Evolutionary conservation across 2,329 filamentous ascomycete genomes (phyloP), one percentile per base, ranked within the genome.

Genomic region (Blumeria graminis): DNA sequence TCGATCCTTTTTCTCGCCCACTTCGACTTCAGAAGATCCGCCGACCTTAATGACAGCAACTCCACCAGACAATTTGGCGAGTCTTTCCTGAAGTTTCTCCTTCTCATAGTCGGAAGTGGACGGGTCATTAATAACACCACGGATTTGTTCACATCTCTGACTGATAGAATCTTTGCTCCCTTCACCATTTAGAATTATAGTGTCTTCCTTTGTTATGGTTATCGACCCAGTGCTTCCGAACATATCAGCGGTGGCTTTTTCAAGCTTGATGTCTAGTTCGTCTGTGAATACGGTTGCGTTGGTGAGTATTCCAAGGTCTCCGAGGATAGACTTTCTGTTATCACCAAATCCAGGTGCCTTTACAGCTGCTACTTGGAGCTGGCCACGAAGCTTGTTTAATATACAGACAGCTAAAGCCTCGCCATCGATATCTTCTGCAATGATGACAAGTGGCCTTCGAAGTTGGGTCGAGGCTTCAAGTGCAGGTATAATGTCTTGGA

Each of bases 171-270:
- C 92, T 79, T 96, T 95, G 82, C 75, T 84, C 62, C 92, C 92
- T 67, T 94, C 88, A 57, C 92, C 92, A 72, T 98, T 98, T 61
- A 98, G 81, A 68, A 98, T 82, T 71, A 98, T 95, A 65, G 92
- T 98, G 73, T 98, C 92, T 75, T 98, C 92, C 80, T 98, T 98
- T 71, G 92, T 98, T 74, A 98, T 96, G 70, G 92, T 96, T 75
- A 98, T 95, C 67, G 89, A 92, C 62, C 92, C 92, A 63, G 92
- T 96, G 58, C 87, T 92, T 64, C 92, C 92, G 68, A 98, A 86
- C 82, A 94, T 86, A 65, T 96, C 92, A 60, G 84, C 76, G 52
- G 89, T 96, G 60, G 86, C 84, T 82, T 96, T 98, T 76, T 98
- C 92, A 57, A 98, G 85, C 81, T 98, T 98, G 71, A 96, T 82